These are phyloP conservation scores for Stipa capillata DNA, from an alignment of 176 grass and related monocot genomes.

Conservation along the genomic window DNA sequence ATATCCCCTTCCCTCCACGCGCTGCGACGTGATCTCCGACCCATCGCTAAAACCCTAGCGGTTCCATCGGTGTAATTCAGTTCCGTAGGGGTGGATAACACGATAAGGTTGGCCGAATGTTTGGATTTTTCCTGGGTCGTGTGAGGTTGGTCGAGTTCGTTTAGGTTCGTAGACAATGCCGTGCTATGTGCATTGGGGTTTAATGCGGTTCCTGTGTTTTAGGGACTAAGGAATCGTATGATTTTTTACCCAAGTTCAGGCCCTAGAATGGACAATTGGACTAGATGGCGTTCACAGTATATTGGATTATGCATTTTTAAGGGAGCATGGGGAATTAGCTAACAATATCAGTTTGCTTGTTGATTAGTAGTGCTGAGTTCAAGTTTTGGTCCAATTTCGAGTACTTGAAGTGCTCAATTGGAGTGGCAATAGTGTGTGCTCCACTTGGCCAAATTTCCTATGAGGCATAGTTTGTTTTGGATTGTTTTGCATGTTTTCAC, in stretches of 20 bases:
- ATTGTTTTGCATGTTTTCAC: background rate
- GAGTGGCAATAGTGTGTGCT: background rate
- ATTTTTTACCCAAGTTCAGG: background rate
- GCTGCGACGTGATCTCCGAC: conserved; percentile 4
- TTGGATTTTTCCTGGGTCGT: background rate
- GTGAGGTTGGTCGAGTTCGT: background rate
- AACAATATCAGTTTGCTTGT: background rate
- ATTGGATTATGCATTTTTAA: background rate
- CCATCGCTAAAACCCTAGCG: conserved; percentile 33
- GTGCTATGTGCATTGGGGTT: conserved; percentile 11
- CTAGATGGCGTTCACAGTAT: background rate
- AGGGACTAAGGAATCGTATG: background rate
- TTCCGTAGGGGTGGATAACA: background rate
- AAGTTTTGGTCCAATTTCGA: background rate
- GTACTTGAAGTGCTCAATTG: background rate
- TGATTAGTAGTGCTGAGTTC: background rate
- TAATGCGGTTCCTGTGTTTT: background rate
- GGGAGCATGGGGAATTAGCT: background rate
- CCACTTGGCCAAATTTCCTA: background rate
- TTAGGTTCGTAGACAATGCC: background rate
- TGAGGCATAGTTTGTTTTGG: background rate
- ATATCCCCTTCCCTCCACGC: background rate
- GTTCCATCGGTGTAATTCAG: background rate
- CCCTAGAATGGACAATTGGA: background rate
- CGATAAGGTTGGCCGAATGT: background rate